These are phyloP conservation scores for Stachybotrys chartarum DNA, from an alignment of 2,329 filamentous ascomycete species.

Conservation along the genomic window DNA sequence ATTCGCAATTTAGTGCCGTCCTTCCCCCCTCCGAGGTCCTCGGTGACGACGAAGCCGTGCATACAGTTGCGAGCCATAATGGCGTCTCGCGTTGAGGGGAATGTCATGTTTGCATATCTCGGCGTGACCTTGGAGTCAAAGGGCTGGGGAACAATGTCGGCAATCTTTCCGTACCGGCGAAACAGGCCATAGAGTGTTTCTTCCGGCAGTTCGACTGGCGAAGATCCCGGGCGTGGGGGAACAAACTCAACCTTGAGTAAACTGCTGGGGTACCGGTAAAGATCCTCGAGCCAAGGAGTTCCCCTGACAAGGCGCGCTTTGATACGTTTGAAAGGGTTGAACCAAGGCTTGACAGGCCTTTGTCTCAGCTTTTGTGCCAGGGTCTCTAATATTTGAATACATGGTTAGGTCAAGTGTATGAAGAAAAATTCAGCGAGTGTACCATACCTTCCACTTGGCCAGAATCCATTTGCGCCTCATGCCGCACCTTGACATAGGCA, in stretches of 20 bases:
- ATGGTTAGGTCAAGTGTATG: background rate
- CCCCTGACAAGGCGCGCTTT: slow-evolving; percentile 70
- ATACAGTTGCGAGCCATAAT: slow-evolving; percentile 90
- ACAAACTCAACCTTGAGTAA: slow-evolving; percentile 81
- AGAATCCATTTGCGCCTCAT: slow-evolving; percentile 29
- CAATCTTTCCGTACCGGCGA: slow-evolving; percentile 81
- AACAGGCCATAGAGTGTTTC: slow-evolving; percentile 85
- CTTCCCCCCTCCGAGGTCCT: slow-evolving; percentile 66
- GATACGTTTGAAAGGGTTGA: slow-evolving; percentile 71
- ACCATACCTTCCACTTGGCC: slow-evolving; percentile 34
- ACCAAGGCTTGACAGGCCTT: slow-evolving; percentile 78
- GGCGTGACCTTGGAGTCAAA: slow-evolving; percentile 81
- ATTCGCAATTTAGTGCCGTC: slow-evolving; percentile 70
- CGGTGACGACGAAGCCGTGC: slow-evolving; percentile 70
- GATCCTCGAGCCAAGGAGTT: slow-evolving; percentile 87
- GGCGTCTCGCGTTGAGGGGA: slow-evolving; percentile 63
- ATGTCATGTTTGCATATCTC: slow-evolving; percentile 74
- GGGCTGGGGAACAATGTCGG: slow-evolving; percentile 75
- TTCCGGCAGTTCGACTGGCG: slow-evolving; percentile 72
- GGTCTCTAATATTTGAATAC: slow-evolving; percentile 25
- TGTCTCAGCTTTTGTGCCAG: slow-evolving; percentile 59
- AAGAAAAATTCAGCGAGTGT: background rate
- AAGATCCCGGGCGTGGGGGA: slow-evolving; percentile 60
- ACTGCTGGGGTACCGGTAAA: slow-evolving; percentile 72
- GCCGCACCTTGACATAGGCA: slow-evolving; percentile 80